Conservation (phyloP, 225 moss, liverwort and hornwort genomes). For the Lunularia cruciata region DNA sequence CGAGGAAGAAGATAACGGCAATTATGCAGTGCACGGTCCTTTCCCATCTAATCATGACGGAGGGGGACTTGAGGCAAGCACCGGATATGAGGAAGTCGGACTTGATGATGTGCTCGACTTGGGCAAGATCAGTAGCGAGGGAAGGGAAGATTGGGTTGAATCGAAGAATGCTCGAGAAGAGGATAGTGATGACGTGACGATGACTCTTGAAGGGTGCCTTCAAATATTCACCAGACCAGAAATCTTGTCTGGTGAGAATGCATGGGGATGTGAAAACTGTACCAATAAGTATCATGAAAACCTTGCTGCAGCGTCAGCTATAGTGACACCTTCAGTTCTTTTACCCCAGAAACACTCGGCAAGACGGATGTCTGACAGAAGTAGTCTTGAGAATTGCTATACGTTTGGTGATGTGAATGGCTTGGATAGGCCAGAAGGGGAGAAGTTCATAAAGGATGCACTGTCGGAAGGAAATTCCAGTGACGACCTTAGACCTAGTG, state of each 20-base stretch:
- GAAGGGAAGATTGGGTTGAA: slow-evolving; percentile 48
- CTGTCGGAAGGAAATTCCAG: neutral
- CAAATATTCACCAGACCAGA: slow-evolving; percentile 77
- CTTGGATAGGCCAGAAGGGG: neutral
- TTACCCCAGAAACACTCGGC: neutral
- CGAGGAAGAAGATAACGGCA: slow-evolving; percentile 33
- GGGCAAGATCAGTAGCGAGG: slow-evolving; percentile 35
- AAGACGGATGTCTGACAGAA: neutral
- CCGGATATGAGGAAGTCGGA: slow-evolving; percentile 34
- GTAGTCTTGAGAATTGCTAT: slow-evolving; percentile 9
- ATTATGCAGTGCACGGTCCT: slow-evolving; percentile 27
- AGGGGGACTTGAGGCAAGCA: slow-evolving; percentile 16
- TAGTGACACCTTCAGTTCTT: neutral
- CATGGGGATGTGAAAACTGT: slow-evolving; percentile 92
- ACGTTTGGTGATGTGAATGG: neutral
- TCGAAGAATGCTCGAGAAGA: slow-evolving; percentile 31
- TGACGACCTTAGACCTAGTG: neutral
- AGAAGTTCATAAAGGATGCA: neutral
- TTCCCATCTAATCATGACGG: slow-evolving; percentile 26
- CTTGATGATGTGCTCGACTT: slow-evolving; percentile 50
- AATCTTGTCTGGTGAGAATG: slow-evolving; percentile 78
- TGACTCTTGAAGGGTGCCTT: slow-evolving; percentile 90
- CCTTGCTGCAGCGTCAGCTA: slow-evolving; percentile 16
- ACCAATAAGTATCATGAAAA: slow-evolving; percentile 41
- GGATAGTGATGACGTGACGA: slow-evolving; percentile 45